phyloP scores from a whole-genome alignment of 768 basidiomycete genomes.

The Russula dissimulans region DNA sequence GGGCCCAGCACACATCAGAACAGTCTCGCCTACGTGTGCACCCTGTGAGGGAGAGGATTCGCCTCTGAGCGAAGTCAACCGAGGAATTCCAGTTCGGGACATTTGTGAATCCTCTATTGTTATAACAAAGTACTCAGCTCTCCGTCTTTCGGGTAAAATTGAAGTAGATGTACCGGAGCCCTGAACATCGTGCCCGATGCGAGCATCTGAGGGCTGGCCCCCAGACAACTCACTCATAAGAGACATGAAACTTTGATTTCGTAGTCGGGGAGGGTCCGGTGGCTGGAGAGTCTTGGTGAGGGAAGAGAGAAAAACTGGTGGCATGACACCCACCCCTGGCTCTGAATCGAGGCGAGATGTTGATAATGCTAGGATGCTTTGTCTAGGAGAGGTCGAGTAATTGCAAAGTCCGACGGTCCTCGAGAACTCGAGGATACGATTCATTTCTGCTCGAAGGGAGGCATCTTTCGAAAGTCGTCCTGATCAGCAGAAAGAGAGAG shows the following conservation, averaged over 20 bases:
- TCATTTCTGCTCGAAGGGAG: slow-evolving; percentile 3
- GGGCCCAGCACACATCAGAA: background rate
- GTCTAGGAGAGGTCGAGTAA: background rate
- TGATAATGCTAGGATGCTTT: background rate
- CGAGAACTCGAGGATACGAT: slow-evolving; percentile 14
- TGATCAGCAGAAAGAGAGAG: background rate
- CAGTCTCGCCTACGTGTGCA: background rate
- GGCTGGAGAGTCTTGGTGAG: background rate
- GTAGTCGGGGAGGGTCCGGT: background rate
- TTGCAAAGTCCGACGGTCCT: slow-evolving; percentile 13
- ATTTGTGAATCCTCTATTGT: background rate
- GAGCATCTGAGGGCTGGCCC: background rate
- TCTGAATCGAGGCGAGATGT: background rate
- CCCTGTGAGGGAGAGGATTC: background rate
- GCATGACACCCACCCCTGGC: background rate
- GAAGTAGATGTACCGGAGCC: background rate
- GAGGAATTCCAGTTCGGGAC: background rate
- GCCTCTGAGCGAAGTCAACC: background rate
- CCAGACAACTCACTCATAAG: background rate
- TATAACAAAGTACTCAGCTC: background rate
- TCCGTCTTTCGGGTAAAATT: background rate
- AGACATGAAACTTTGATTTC: background rate
- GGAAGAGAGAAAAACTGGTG: background rate
- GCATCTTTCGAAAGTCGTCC: background rate
- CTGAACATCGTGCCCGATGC: background rate